phyloP scores from a whole-genome alignment of 768 basidiomycete genomes.

The Clavaria fumosa region DNA sequence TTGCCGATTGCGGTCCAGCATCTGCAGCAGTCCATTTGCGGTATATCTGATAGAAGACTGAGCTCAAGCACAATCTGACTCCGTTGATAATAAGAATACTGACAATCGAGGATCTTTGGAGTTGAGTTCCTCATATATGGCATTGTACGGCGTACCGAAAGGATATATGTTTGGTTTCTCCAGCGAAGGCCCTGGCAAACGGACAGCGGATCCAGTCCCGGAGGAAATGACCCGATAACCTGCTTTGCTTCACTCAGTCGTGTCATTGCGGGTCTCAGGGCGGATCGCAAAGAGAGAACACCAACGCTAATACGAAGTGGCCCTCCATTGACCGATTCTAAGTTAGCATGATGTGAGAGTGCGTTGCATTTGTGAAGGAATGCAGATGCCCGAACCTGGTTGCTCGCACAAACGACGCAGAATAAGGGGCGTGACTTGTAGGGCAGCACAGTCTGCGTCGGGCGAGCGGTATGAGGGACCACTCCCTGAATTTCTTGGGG shows the following conservation, averaged over 20 bases:
- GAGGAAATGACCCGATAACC: constrained; percentile 85
- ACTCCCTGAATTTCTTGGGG: too few relatives aligned
- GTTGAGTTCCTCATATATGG: constrained; percentile 83
- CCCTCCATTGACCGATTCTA: constrained; percentile 99
- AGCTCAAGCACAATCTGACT: too few relatives aligned
- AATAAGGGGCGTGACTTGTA: constrained; percentile 72
- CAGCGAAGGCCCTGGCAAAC: constrained; percentile 88
- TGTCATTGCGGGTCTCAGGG: constrained; percentile 8
- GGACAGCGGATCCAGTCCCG: constrained; percentile 94
- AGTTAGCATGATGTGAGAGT: constrained; percentile 10
- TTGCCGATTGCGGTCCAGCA: constrained; percentile 90
- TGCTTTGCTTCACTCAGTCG: constrained; percentile 48
- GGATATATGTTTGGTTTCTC: constrained; percentile 96
- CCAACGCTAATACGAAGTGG: constrained; percentile 78
- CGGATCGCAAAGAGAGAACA: constrained; percentile 10
- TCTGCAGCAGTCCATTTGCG: constrained; percentile 84
- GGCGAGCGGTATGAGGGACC: constrained; percentile 5
- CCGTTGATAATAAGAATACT: too few relatives aligned
- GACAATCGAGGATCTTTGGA: constrained; percentile 74
- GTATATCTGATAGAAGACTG: constrained; percentile 78
- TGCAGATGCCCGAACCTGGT: constrained; percentile 60
- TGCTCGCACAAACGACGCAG: constrained; percentile 98
- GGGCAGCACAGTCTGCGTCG: constrained; percentile 6
- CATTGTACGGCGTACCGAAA: constrained; percentile 94
- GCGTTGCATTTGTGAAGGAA: constrained; percentile 2